A percentile compares a stretch with the other conserved stretches of the same genome.
phyloP scores from a whole-genome alignment of 768 basidiomycete species.

The Rhodotorula toruloides region DNA sequence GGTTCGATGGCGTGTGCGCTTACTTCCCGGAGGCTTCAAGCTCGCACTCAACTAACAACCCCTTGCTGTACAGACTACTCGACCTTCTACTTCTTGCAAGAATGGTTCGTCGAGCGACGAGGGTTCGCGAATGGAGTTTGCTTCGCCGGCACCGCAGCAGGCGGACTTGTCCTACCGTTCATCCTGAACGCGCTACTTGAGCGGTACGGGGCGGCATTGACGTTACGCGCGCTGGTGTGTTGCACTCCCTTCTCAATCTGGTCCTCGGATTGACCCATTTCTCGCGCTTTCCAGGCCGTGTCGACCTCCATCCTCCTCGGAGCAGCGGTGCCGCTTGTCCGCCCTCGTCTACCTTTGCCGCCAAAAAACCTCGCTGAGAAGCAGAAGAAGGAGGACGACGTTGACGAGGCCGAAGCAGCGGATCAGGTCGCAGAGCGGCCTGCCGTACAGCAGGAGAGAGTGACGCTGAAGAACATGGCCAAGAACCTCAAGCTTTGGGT shows the following conservation, averaged over 20 bases:
- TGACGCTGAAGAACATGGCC: not conserved
- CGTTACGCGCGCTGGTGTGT: conserved; percentile 13
- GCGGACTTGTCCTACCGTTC: conserved; percentile 16
- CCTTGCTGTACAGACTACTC: not conserved
- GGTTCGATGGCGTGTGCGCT: conserved; percentile 5
- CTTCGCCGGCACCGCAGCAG: conserved; percentile 16
- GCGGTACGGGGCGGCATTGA: not conserved
- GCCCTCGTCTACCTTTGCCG: conserved; percentile 8
- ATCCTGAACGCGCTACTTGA: not conserved
- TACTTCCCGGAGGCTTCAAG: not conserved
- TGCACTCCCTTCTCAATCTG: not conserved
- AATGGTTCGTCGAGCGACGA: conserved; percentile 21
- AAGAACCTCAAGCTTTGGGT: conserved; percentile 4
- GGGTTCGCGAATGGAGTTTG: conserved; percentile 25
- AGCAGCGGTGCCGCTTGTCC: conserved; percentile 9
- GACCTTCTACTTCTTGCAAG: conserved; percentile 12
- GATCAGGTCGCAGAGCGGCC: not conserved
- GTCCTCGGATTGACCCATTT: too few relatives aligned
- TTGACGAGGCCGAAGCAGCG: accelerated
- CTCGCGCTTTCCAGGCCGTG: not conserved
- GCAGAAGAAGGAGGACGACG: not conserved
- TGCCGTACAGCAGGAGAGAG: not conserved
- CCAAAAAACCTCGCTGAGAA: not conserved
- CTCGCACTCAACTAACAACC: not conserved
- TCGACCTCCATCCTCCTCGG: conserved; percentile 5